Base-by-base conservation (phyloP, 2,329 filamentous ascomycete genomes). In the Colletotrichum sp. region DNA sequence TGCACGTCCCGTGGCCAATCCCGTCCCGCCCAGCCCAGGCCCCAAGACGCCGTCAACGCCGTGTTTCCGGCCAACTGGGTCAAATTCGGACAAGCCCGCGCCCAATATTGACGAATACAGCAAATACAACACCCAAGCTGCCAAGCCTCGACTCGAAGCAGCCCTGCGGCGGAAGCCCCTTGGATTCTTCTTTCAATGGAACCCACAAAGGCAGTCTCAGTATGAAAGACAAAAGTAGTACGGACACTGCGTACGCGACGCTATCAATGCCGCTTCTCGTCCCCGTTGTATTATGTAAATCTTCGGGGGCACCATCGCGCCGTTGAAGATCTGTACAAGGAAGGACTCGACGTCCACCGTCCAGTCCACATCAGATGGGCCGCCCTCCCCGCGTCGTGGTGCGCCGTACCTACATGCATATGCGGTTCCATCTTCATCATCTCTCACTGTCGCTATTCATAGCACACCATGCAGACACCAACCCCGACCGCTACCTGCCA, bases 21-120 rank as follows among this genome's bases (percentile, higher is more conserved):
- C 25, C 3, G 28, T 64, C 39, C 63, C 55, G 69, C 73, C 69
- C 7, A 72, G 69, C 69, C 57, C 44, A 74, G 57, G 44, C 27
- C 8, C 72, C 61, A 75, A 75, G 68, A 67, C 61, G 28, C 55
- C 36, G 48, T 75, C 36, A 57, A 72, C 73, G 69, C 69, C 73
- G 73, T 68, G 30, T 48, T 72, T 68, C 73, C 69, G 73, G 52
- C 27, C 44, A 39, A 72, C 72, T 39, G 61, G 61, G 60, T 65
- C 70, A 34, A 27, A 73, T 39, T 55, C 57, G 65, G 28, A 61
- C 65, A 68, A 69, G 65, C 65, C 71, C 68, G 48, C 30, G 52
- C 72, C 44, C 44, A 66, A 32, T 32, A 4, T 36, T 32, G 30
- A 61, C 59, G 30, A 32, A 61, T 61, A 61, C 19, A 61, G 34